Evolutionary conservation across 306 rosid species (phyloP), one percentile per base, ranked within the genome.

Genomic region (Oemleria cerasiformis): DNA sequence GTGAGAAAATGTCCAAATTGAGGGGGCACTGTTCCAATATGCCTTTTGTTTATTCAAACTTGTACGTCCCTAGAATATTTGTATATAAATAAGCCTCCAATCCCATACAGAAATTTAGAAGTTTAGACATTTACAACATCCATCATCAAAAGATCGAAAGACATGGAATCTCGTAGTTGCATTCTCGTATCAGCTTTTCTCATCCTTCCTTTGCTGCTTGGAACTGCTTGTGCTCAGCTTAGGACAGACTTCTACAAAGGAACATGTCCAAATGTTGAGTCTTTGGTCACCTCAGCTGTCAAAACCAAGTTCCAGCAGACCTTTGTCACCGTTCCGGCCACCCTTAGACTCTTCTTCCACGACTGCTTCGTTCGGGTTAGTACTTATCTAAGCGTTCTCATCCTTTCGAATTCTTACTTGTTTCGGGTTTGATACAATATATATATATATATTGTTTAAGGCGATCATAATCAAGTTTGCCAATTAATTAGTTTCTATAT

Each of bases 331-430:
- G 75, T 17, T 23, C 85, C 82, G 7, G 85, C 82, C 50, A 82
- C 85, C 65, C 77, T 82, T 20, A 58, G 85, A 4, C 85, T 82
- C 73, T 77, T 81, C 67, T 81, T 81, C 66, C 85, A 81, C 8
- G 85, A 81, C 53, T 81, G 85, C 73, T 49, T 74, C 4, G 82
- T 82, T 14, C 77, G 82, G 79, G 82, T 82, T 36, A 54, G 82
- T 74, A 63, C 38, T 15, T 30, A 25, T n/a, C n/a, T n/a, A n/a
- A n/a, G 36, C 36, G 36, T 30, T 30, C 4, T 30, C 8, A 2
- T 56, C 61, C 8, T 9, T 36, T 19, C 10, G 6, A 25, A 19
- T 63, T 38, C 5, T 20, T 15, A 44, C 34, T 48, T 45, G 36
- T 23, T 21, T 44, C 36, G 0, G 54, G 25, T 59, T 15, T 3